Evolutionary conservation across 2,329 filamentous ascomycete genomes (phyloP), one percentile per base, ranked within the genome.

Genomic region (Tolypocladium endophyticum): DNA sequence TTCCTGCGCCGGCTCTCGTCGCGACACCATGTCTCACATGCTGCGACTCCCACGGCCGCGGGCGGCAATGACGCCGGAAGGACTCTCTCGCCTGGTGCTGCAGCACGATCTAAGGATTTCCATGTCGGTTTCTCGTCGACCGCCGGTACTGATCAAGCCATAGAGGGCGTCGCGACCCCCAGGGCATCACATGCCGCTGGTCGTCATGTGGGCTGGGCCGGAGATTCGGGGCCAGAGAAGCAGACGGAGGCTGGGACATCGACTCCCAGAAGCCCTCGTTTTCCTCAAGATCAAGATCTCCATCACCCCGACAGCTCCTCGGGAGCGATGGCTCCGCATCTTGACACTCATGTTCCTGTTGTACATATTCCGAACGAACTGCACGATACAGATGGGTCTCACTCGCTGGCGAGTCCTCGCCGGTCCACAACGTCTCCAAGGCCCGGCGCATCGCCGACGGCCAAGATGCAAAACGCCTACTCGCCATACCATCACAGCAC

Each of bases 1-100:
- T 73, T 83, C 58, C 75, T 82, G 59, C 77, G 74, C 28, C 73
- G 80, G 7, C 68, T 76, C 25, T 83, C 81, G 0, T 81, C 79
- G 1, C 74, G 71, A 41, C 71, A 70, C 50, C 65, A 67, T 56
- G 59, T 64, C 7, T 62, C 60, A 14, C 59, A 36, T 9, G 30
- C 58, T 47, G 58, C 58, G 35, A n/a, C 55, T 18, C 12, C 59
- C 38, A 3, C 52, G 30, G 38, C 54, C 58, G 36, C 25, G n/a
- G 45, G 54, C 55, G 3, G n/a, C 52, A 14, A 25, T n/a, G 33
- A 18, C 56, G 23, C 64, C 59, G 20, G 61, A 57, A 54, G 59
- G 61, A 14, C 59, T 58, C 18, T 53, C 50, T 67, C 66, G 11
- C 67, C 64, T 9, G 61, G 56, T 4, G 58, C 63, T 0, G 62